phyloP scores from a whole-genome alignment of 2,329 filamentous ascomycete species.

The Pseudocercospora cruenta region DNA sequence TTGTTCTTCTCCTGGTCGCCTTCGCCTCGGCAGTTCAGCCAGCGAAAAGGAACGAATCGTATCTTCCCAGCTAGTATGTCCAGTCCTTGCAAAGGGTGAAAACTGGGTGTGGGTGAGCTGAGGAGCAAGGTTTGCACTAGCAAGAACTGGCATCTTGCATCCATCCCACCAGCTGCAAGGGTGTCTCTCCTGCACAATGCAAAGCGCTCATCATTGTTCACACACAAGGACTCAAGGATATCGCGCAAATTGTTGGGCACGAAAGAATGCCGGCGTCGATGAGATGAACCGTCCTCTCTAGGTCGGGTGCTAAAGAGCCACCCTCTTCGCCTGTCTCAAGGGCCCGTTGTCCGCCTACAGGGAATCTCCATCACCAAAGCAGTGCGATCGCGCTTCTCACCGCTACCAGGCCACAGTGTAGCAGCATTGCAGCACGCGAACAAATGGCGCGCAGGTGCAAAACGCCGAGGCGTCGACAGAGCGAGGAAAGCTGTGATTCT shows the following conservation, averaged over 20 bases:
- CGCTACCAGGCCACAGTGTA: neutral
- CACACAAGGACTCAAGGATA: neutral
- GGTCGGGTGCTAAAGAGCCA: neutral
- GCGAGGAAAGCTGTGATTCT: neutral
- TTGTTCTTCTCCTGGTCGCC: neutral
- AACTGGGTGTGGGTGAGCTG: constrained; percentile 11
- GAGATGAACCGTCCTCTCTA: neutral
- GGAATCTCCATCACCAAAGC: neutral
- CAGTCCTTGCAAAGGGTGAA: neutral
- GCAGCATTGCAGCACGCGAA: neutral
- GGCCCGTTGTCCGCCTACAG: neutral
- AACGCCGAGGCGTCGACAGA: neutral
- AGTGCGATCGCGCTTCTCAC: neutral
- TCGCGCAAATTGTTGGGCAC: neutral
- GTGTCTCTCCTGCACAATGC: neutral
- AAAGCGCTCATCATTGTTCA: neutral
- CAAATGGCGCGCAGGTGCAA: neutral
- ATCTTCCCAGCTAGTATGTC: constrained; percentile 1
- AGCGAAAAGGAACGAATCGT: constrained; percentile 6
- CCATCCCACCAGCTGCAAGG: neutral
- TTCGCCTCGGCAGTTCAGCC: constrained; percentile 13
- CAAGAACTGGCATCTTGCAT: constrained; percentile 1
- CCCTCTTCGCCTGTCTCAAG: neutral
- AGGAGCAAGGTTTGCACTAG: constrained; percentile 6
- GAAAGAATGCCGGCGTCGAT: neutral